A percentile compares a stretch with the other conserved stretches of the same genome.
Evolutionary conservation across 805 yeast species (phyloP).

Genomic region (Yamadazyma endophytica): DNA sequence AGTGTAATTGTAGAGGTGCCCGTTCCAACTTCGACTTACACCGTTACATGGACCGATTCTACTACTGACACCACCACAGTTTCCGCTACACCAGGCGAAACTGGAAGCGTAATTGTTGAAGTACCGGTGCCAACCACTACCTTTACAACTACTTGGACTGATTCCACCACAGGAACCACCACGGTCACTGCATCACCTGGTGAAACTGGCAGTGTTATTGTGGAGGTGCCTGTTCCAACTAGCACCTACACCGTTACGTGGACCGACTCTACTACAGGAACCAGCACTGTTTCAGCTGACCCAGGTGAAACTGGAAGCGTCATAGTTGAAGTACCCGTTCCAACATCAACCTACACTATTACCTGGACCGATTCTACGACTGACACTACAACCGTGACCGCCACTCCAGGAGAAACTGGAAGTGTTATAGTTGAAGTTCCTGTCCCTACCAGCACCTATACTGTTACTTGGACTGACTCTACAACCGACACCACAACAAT

Average conservation of each 20-base stretch:
- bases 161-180: conserved; percentile 3
- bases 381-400: conserved; percentile 8
- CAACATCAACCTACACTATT: conserved; percentile 13
- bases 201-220: conserved; percentile 18
- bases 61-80: conserved; percentile 9
- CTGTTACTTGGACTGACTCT: conserved; percentile 11
- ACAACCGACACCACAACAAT: conserved; percentile 11
- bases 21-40: conserved; percentile 13
- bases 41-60: conserved; percentile 11
- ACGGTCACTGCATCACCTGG: conserved; percentile 9
- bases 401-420: conserved; percentile 16
- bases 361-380: conserved; percentile 9
- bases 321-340: conserved; percentile 11
- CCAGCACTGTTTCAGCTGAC: conserved; percentile 11
- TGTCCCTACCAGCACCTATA: conserved; percentile 12
- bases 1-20: conserved; percentile 15
- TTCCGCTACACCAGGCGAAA: conserved; percentile 9
- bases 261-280: conserved; percentile 11
- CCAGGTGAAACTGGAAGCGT: conserved; percentile 18
- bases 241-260: conserved; percentile 10
- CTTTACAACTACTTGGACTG: conserved; percentile 9
- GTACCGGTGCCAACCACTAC: conserved; percentile 15
- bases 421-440: conserved; percentile 19
- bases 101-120: conserved; percentile 9
- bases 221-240: conserved; percentile 17